phyloP scores from a whole-genome alignment of 2,329 filamentous ascomycete species.

The Coniochaeta sp. region DNA sequence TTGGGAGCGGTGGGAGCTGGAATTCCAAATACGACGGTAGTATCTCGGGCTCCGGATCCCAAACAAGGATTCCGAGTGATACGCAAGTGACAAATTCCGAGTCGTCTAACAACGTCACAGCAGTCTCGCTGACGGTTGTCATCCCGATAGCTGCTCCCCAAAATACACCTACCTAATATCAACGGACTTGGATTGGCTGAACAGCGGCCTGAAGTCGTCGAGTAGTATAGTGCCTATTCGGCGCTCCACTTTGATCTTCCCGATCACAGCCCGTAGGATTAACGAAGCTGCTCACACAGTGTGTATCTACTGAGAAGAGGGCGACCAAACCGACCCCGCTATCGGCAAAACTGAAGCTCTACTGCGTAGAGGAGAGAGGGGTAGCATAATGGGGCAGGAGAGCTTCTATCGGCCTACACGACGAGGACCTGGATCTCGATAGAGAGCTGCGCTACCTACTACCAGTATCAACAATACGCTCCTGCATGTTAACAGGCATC shows the following conservation, averaged over 20 bases:
- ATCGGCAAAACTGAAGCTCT: not conserved
- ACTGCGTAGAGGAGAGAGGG: not conserved
- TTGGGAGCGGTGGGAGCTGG: not conserved
- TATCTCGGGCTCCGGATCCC: not conserved
- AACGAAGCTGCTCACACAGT: too few relatives aligned
- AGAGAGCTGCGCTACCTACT: not conserved
- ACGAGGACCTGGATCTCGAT: too few relatives aligned
- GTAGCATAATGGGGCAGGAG: too few relatives aligned
- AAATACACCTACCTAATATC: not conserved
- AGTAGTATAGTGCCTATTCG: not conserved
- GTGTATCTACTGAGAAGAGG: too few relatives aligned
- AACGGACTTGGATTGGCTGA: not conserved
- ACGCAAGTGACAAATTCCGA: not conserved
- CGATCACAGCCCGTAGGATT: not conserved
- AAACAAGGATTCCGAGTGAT: not conserved
- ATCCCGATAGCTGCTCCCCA: not conserved
- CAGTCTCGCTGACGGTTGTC: not conserved
- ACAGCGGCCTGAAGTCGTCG: not conserved
- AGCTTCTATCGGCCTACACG: not conserved
- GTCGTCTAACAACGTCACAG: not conserved
- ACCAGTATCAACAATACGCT: not conserved
- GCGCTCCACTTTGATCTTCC: not conserved
- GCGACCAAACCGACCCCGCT: not conserved
- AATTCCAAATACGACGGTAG: not conserved
- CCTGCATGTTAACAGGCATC: not conserved